A percentile compares a stretch with the other conserved stretches of the same genome.
Evolutionary conservation across 2,329 filamentous ascomycete species (phyloP).

Genomic region (Fusarium graminum): DNA sequence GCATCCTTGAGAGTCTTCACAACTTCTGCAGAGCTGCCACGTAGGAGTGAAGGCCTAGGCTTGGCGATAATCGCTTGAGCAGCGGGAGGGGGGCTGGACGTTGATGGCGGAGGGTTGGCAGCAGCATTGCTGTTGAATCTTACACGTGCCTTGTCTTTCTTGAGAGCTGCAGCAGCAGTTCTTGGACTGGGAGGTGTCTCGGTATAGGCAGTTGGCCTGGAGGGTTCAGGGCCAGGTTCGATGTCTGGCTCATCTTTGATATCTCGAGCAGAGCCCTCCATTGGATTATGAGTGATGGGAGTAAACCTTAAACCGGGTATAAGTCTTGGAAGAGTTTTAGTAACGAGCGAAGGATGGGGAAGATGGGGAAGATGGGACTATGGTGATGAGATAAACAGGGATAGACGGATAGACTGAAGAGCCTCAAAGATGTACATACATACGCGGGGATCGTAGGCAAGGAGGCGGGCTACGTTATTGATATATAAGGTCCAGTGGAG

Average conservation of each 20-base stretch:
- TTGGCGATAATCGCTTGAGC: constrained; percentile 39
- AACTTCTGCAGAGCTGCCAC: constrained; percentile 58
- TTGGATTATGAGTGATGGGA: constrained; percentile 17
- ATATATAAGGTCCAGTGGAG: constrained; percentile 27
- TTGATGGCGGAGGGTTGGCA: constrained; percentile 45
- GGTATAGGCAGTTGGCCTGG: constrained; percentile 12
- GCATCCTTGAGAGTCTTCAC: constrained; percentile 49
- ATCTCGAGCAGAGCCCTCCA: constrained; percentile 43
- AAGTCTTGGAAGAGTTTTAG: constrained; percentile 1
- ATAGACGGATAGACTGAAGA: constrained; percentile 28
- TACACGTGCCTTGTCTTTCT: constrained; percentile 62
- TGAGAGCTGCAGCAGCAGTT: constrained; percentile 38
- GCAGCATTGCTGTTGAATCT: constrained; percentile 63
- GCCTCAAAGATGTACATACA: not conserved
- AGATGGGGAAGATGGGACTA: constrained; percentile 30
- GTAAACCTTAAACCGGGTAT: constrained; percentile 6
- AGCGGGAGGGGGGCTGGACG: constrained; percentile 30
- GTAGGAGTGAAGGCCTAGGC: constrained; percentile 59
- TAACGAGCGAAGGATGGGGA: constrained; percentile 32
- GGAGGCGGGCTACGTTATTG: constrained; percentile 32
- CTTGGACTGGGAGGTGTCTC: constrained; percentile 32
- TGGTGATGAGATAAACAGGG: constrained; percentile 24
- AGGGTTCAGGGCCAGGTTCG: constrained; percentile 29
- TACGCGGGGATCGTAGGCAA: constrained; percentile 34
- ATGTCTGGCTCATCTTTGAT: constrained; percentile 44